These are phyloP conservation scores for Tripterygium wilfordii DNA, from an alignment of 177 flowering plant species.

Conservation along the genomic window DNA sequence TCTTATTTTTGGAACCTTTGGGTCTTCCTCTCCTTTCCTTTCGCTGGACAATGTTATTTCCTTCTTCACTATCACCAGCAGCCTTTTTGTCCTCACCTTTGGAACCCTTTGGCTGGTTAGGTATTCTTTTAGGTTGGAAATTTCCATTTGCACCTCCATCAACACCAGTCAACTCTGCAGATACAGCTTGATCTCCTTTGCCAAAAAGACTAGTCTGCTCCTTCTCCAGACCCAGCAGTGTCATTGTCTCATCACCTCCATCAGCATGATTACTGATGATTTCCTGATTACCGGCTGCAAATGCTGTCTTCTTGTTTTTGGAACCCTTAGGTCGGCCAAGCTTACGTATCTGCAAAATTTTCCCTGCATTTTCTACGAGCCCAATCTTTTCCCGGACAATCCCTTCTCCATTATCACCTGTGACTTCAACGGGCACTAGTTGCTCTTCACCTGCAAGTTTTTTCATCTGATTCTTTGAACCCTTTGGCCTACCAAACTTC, in stretches of 20 bases:
- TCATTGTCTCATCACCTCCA: not conserved
- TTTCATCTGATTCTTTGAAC: constrained; percentile 26
- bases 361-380: not conserved
- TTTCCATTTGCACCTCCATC: not conserved
- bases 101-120: constrained; percentile 23
- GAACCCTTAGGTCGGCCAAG: constrained; percentile 29
- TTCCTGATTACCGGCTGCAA: constrained; percentile 1
- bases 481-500: constrained; percentile 34
- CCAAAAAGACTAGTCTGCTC: not conserved
- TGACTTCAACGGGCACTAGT: not conserved
- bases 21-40: constrained; percentile 14
- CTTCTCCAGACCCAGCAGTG: not conserved
- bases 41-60: not conserved
- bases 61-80: not conserved
- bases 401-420: not conserved
- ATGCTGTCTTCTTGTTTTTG: constrained; percentile 6
- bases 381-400: not conserved
- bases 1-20: constrained; percentile 19
- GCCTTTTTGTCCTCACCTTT: constrained; percentile 4
- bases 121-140: no score
- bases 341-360: constrained; percentile 2
- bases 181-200: not conserved
- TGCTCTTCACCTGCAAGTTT: not conserved
- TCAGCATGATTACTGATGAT: not conserved
- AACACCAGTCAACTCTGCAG: not conserved